Percentiles rank a stretch among this genome's conserved stretches.
These are phyloP conservation scores for Fusarium euwallaceae DNA, from an alignment of 2,329 filamentous ascomycete genomes.

Conservation along the genomic window DNA sequence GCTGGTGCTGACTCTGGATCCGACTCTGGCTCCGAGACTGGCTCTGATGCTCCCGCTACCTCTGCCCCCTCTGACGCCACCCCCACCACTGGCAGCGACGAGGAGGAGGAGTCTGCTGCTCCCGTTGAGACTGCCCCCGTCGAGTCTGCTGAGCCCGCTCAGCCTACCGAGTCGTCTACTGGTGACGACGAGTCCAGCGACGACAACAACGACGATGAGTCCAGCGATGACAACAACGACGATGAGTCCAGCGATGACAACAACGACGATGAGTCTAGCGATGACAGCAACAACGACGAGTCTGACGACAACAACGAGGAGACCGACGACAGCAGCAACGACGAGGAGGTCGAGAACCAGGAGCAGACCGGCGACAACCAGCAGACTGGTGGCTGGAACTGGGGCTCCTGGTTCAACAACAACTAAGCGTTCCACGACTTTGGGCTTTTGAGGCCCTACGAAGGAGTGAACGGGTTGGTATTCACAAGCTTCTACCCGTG, in stretches of 20 bases:
- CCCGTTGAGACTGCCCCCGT: not conserved
- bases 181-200: conserved; percentile 11
- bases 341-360: conserved; percentile 9
- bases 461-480: not conserved
- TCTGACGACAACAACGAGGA: conserved; percentile 15
- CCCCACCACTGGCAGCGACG: not conserved
- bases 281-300: conserved; percentile 5
- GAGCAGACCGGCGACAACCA: conserved; percentile 1
- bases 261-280: not conserved
- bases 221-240: not conserved
- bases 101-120: not conserved
- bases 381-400: not conserved
- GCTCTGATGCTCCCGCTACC: conserved; percentile 22
- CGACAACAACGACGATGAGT: conserved; percentile 2
- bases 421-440: not conserved
- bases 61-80: not conserved
- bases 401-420: not conserved
- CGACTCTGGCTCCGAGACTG: conserved; percentile 13
- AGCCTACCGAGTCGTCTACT: not conserved
- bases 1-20: conserved; percentile 12
- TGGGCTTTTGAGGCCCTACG: not conserved
- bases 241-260: not conserved
- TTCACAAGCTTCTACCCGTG: not conserved
- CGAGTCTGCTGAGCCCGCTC: conserved; percentile 5
- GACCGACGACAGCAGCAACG: conserved; percentile 1